Base-by-base conservation (phyloP, 2,329 filamentous ascomycete species). In the Alternaria gansuensis region DNA sequence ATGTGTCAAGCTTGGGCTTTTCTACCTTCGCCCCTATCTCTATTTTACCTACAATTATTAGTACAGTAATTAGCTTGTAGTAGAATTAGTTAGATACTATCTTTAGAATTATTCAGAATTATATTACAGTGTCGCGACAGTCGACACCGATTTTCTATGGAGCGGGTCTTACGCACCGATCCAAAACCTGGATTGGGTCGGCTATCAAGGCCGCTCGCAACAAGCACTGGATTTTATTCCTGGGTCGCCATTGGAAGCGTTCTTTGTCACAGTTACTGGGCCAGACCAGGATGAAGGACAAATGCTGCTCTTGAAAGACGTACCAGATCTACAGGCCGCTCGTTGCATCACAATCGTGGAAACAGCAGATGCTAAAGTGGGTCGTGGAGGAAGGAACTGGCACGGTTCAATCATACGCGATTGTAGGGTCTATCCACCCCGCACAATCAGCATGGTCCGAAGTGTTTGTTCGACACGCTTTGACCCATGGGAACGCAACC, bases 1-100 rank as follows among this genome's bases (percentile, higher is more conserved):
- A 66, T 34, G 33, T 69, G 6, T 63, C 65, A 11, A 54, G 50
- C 2, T 36, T 63, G 5, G 62, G 60, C 34, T 59, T 69, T 13
- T 56, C 60, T 1, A 60, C 57, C 0, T 66, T 69, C 29, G 66
- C 66, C 13, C 68, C 68, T 8, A 65, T 67, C 8, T 69, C 68
- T 0, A 66, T 70, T 14, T 65, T 50, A 17, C 68, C 68, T 2
- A 65, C 68, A 3, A n/a, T 66, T n/a, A 31, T 66, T 5, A 62
- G 60, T 54, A 62, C 70, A 10, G 37, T 48, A 3, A 56, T 67
- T 37, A 55, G 61, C 5, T 31, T 71, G 5, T 71, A 65, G 65
- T 71, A 67, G 67, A 65, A 66, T 46, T 60, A 65, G 24, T n/a
- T 71, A 1, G 67, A 69, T 29, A 43, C 34, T 13, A 65, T 62